Conservation (phyloP, 176 grass and related monocot species). For the Zea luxurians region DNA sequence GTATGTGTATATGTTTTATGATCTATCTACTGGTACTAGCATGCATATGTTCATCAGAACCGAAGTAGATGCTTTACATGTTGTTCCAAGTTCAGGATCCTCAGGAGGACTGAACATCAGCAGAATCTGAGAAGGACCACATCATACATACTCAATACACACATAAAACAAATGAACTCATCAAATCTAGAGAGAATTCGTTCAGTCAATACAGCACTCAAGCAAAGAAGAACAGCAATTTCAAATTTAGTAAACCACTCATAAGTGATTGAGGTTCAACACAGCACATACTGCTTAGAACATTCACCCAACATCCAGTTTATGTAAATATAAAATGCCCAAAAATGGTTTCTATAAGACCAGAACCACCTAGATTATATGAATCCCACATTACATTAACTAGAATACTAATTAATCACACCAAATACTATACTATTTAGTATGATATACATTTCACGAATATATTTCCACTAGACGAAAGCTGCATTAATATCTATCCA, state of each 20-base stretch:
- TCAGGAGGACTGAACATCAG: not conserved
- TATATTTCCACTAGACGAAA: conserved; percentile 45
- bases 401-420: conserved; percentile 32
- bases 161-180: not conserved
- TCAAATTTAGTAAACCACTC: not conserved
- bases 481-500: conserved; percentile 41
- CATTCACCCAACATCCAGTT: conserved; percentile 27
- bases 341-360: not conserved
- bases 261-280: not conserved
- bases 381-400: conserved; percentile 33
- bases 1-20: not conserved
- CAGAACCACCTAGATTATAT: conserved; percentile 28
- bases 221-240: not conserved
- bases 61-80: not conserved
- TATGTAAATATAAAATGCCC: conserved; percentile 1
- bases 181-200: not conserved
- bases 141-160: not conserved
- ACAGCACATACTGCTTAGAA: conserved; percentile 8
- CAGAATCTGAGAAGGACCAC: not conserved
- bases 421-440: conserved; percentile 10
- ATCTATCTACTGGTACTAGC: too few species aligned
- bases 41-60: not conserved
- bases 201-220: not conserved
- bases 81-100: not conserved
- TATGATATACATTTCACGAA: conserved; percentile 27